phyloP scores from a whole-genome alignment of 495 filamentous ascomycete genomes.

The Penicillium canariense region DNA sequence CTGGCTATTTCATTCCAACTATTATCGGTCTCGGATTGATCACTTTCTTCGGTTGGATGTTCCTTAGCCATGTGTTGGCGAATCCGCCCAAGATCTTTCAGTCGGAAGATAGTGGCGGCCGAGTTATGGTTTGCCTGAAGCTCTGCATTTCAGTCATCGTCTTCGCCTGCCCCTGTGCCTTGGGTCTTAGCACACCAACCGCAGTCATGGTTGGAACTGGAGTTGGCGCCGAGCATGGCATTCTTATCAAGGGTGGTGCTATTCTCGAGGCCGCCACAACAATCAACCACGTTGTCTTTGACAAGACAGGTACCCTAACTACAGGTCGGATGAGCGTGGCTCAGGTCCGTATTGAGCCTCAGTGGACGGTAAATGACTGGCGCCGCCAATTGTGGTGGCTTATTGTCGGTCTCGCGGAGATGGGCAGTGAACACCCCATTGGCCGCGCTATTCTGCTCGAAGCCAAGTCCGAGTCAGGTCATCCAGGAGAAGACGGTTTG shows the following conservation, averaged over 20 bases:
- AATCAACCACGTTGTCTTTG: conserved; percentile 91
- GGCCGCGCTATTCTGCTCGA: conserved; percentile 76
- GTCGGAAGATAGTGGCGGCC: conserved; percentile 76
- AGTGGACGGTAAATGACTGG: conserved; percentile 68
- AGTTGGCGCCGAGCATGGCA: conserved; percentile 93
- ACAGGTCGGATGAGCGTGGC: conserved; percentile 92
- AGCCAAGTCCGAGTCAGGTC: conserved; percentile 69
- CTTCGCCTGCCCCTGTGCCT: conserved; percentile 94
- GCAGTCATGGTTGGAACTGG: conserved; percentile 99
- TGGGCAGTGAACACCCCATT: conserved; percentile 92
- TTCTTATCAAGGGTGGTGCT: conserved; percentile 93
- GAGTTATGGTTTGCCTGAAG: conserved; percentile 94
- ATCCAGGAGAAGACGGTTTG: conserved; percentile 68
- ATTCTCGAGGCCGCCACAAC: conserved; percentile 91
- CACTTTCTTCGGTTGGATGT: conserved; percentile 93
- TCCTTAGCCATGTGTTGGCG: conserved; percentile 80
- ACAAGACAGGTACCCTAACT: conserved; percentile 97
- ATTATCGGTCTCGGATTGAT: conserved; percentile 80
- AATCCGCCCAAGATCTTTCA: conserved; percentile 87
- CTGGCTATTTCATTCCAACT: conserved; percentile 90
- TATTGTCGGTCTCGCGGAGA: conserved; percentile 87
- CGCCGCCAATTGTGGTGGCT: conserved; percentile 86
- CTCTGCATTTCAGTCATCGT: conserved; percentile 98
- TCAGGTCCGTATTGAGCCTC: conserved; percentile 58
- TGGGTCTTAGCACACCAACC: conserved; percentile 91